phyloP scores from a whole-genome alignment of 164 flowering plant genomes.

The Warburgia ugandensis region DNA sequence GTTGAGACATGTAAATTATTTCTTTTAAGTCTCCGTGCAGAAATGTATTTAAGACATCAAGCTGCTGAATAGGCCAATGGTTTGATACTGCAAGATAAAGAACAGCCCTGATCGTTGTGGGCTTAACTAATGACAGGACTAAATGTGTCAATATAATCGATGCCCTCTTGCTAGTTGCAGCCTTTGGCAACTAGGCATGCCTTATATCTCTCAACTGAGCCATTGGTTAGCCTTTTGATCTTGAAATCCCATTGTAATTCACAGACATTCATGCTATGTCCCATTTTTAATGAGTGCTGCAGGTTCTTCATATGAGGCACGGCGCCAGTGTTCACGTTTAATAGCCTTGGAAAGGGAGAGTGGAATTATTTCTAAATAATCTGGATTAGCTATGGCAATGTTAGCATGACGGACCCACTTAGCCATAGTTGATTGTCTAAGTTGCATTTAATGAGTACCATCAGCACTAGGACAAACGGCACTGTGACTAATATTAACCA shows the following conservation, averaged over 20 bases:
- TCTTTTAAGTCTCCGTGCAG: slow-evolving; percentile 1
- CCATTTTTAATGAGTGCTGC: too few species aligned
- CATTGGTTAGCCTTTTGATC: neutral
- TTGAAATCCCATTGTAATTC: neutral
- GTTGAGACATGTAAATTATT: neutral
- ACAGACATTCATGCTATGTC: too few species aligned
- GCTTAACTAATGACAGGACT: neutral
- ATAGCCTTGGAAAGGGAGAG: too few species aligned
- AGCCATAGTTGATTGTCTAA: too few species aligned
- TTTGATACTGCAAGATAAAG: neutral
- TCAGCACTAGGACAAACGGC: too few species aligned
- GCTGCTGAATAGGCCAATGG: neutral
- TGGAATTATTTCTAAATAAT: too few species aligned
- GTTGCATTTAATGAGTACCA: too few species aligned
- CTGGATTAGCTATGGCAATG: too few species aligned
- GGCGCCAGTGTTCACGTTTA: too few species aligned
- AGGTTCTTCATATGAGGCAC: too few species aligned
- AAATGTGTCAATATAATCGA: neutral
- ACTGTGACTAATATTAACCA: too few species aligned
- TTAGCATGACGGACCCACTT: too few species aligned
- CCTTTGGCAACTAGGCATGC: slow-evolving; percentile 3
- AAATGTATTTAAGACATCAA: slow-evolving; percentile 3
- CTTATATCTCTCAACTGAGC: neutral
- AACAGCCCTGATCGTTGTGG: neutral
- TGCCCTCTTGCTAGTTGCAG: neutral